Evolutionary conservation across 2,329 filamentous ascomycete species (phyloP).

Genomic region (Didymella pinodella): DNA sequence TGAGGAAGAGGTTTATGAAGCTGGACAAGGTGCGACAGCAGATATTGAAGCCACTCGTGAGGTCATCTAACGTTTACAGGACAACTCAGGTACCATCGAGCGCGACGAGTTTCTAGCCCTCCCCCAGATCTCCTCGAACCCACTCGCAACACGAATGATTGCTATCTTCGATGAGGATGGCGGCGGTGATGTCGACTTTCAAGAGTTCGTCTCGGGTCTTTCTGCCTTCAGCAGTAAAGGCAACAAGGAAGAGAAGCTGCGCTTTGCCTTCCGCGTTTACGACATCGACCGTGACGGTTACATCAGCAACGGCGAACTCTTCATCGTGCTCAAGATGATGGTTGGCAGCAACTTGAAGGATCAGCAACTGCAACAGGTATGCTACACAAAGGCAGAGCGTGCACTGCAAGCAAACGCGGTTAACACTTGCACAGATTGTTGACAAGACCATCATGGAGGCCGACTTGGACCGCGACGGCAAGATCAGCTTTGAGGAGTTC

Average conservation of each 20-base stretch:
- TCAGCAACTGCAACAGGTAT: constrained; percentile 88
- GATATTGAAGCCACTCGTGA: neutral
- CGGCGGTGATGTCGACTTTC: constrained; percentile 96
- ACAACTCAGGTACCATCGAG: constrained; percentile 98
- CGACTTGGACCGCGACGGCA: constrained; percentile 92
- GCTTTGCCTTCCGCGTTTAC: constrained; percentile 99
- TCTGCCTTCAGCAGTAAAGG: constrained; percentile 97
- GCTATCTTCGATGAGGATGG: constrained; percentile 99
- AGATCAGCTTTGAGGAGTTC: constrained; percentile 99
- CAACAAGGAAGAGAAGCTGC: constrained; percentile 98
- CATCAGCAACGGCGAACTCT: constrained; percentile 98
- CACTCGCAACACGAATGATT: constrained; percentile 97
- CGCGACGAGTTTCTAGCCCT: constrained; percentile 97
- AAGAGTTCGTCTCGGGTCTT: constrained; percentile 95
- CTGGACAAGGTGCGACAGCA: constrained; percentile 80
- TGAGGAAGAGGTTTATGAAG: constrained; percentile 99
- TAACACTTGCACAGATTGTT: constrained; percentile 69
- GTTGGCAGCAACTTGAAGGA: constrained; percentile 99
- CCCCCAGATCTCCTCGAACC: constrained; percentile 97
- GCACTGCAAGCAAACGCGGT: neutral
- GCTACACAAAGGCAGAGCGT: constrained; percentile 1
- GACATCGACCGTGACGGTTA: constrained; percentile 98
- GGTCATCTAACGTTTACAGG: constrained; percentile 60
- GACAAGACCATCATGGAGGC: constrained; percentile 99
- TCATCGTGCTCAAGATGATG: constrained; percentile 99